Evolutionary conservation across 495 filamentous ascomycete species (phyloP).

Genomic region (Daldinia childiae): DNA sequence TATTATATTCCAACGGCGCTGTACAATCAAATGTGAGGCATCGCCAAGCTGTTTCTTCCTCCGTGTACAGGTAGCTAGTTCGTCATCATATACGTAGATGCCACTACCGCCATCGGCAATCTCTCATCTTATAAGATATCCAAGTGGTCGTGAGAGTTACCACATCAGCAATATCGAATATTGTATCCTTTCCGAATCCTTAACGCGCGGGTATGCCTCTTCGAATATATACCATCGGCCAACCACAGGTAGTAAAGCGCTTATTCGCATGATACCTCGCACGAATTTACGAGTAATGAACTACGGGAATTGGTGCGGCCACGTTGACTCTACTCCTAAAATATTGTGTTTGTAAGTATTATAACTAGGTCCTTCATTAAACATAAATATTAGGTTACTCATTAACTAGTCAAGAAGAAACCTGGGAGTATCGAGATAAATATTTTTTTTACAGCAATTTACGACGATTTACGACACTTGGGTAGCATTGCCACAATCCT

Average conservation of each 20-base stretch:
- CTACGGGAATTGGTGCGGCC: not conserved
- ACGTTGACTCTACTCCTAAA: not conserved
- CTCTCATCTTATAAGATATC: not conserved
- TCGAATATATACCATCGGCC: constrained; percentile 8
- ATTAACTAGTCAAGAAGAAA: not conserved
- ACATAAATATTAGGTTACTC: not conserved
- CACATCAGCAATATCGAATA: constrained; percentile 17
- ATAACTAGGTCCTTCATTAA: too few relatives aligned
- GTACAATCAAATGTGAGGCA: not conserved
- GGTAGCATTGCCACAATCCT: constrained; percentile 23
- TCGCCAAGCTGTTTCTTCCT: constrained; percentile 10
- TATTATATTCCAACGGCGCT: not conserved
- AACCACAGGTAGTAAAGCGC: constrained; percentile 19
- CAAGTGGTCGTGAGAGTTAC: constrained; percentile 19
- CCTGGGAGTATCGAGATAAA: not conserved
- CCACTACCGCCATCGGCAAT: constrained; percentile 4
- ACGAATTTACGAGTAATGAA: not conserved
- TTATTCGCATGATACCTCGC: constrained; percentile 33
- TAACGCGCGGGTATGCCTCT: constrained; percentile 24
- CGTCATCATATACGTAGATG: not conserved
- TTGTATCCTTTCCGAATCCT: constrained; percentile 3
- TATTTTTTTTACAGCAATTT: not conserved
- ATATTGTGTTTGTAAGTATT: too few relatives aligned
- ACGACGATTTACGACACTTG: not conserved
- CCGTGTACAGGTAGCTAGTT: not conserved